Percentiles rank a stretch among this genome's conserved stretches.
Conservation (phyloP, 1,139 yeast genomes). For the Debaryomyces robertsiae region DNA sequence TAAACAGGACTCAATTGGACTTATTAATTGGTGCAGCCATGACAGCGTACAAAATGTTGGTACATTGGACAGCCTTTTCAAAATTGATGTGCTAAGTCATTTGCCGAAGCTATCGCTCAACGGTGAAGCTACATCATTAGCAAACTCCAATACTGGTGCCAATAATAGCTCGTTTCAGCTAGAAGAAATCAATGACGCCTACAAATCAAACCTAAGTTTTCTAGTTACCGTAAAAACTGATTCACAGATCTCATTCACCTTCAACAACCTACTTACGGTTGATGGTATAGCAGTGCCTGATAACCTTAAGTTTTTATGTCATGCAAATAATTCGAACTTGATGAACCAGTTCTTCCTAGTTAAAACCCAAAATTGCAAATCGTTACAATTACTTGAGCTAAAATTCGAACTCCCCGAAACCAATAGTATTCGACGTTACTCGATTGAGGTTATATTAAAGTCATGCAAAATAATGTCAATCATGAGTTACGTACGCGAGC, state of each 20-base stretch:
- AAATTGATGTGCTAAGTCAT: constrained; percentile 27
- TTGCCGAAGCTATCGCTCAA: constrained; percentile 28
- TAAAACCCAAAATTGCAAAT: constrained; percentile 12
- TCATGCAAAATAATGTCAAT: constrained; percentile 37
- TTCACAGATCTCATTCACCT: constrained; percentile 26
- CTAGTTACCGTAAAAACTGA: constrained; percentile 30
- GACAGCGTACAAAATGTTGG: constrained; percentile 1
- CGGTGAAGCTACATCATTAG: constrained; percentile 1
- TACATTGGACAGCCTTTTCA: constrained; percentile 23
- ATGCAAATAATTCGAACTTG: constrained; percentile 25
- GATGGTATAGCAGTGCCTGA: constrained; percentile 23
- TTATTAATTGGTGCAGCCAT: constrained; percentile 28
- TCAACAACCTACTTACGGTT: constrained; percentile 36
- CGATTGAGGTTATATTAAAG: constrained; percentile 27
- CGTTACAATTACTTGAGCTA: constrained; percentile 20
- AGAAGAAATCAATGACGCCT: constrained; percentile 12
- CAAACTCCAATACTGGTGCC: constrained; percentile 3
- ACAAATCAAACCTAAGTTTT: constrained; percentile 21
- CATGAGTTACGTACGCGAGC: constrained; percentile 38
- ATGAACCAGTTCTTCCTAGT: constrained; percentile 36
- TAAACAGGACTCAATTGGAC: constrained; percentile 22
- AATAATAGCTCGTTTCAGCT: constrained; percentile 7
- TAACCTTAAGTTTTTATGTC: constrained; percentile 16
- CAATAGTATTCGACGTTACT: constrained; percentile 16
- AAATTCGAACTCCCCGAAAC: constrained; percentile 4